These are phyloP conservation scores for Fraxinus cuspidata DNA, from an alignment of 257 asterid genomes.

Conservation along the genomic window DNA sequence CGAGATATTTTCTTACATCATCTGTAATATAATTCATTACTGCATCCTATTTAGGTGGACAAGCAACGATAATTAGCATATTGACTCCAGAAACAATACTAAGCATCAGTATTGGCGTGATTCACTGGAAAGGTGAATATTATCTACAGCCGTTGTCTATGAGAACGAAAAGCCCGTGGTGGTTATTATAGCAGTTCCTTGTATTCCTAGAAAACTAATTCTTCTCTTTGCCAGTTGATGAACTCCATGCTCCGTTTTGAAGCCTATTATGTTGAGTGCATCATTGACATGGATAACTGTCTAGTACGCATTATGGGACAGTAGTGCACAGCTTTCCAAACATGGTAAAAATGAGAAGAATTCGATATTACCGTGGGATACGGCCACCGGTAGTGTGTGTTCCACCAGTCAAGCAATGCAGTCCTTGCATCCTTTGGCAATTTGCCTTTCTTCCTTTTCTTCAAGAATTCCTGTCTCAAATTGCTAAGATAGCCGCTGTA, in stretches of 20 bases:
- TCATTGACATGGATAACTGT: not conserved
- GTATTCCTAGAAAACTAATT: too few relatives aligned
- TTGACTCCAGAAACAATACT: too few relatives aligned
- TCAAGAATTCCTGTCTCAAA: slow-evolving; percentile 64
- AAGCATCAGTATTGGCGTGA: not conserved
- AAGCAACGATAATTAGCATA: too few relatives aligned
- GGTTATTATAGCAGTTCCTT: too few relatives aligned
- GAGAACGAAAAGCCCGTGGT: too few relatives aligned
- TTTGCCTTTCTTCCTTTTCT: slow-evolving; percentile 72
- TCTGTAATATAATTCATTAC: too few relatives aligned
- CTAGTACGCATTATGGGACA: too few relatives aligned
- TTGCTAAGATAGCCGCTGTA: slow-evolving; percentile 78
- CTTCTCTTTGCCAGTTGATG: too few relatives aligned
- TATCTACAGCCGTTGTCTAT: not conserved
- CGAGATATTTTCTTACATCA: too few relatives aligned
- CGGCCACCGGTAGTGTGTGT: slow-evolving; percentile 81
- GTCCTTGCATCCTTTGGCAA: slow-evolving; percentile 65
- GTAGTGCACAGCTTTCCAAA: not conserved
- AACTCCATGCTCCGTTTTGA: too few relatives aligned
- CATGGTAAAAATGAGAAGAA: not conserved
- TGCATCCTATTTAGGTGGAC: too few relatives aligned
- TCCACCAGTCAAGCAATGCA: slow-evolving; percentile 83
- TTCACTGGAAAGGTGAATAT: not conserved
- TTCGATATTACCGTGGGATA: slow-evolving; percentile 73
- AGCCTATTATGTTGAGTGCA: too few relatives aligned